Conservation (phyloP, 2,329 filamentous ascomycete species). For the Cladobotryum mycophilum region DNA sequence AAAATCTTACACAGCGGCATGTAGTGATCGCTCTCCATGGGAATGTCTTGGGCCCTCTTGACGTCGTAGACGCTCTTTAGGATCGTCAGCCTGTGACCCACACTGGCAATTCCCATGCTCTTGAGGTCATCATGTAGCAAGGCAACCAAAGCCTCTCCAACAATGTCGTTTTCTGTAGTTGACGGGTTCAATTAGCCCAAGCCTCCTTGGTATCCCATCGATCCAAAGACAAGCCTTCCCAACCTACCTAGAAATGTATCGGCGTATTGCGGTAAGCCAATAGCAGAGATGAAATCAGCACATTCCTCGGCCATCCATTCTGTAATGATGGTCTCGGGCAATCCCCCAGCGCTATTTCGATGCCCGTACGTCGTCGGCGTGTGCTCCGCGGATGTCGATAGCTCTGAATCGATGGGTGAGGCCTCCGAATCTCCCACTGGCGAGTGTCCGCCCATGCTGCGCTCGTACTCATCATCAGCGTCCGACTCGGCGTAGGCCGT, state of each 20-base stretch:
- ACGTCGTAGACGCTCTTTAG: conserved; percentile 94
- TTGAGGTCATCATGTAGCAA: conserved; percentile 90
- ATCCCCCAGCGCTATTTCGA: conserved; percentile 55
- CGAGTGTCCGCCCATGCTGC: conserved; percentile 61
- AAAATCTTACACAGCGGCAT: conserved; percentile 70
- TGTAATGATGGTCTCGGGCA: conserved; percentile 69
- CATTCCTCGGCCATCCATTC: conserved; percentile 84
- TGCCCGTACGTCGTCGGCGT: conserved; percentile 74
- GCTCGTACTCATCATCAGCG: conserved; percentile 78
- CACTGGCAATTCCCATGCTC: conserved; percentile 87
- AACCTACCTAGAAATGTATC: conserved; percentile 74
- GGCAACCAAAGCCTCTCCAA: conserved; percentile 83
- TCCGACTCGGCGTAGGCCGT: conserved; percentile 73
- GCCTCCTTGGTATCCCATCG: not conserved
- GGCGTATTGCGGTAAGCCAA: conserved; percentile 77
- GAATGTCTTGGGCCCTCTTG: conserved; percentile 88
- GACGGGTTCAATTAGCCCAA: conserved; percentile 12
- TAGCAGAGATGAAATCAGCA: conserved; percentile 76
- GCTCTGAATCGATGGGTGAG: conserved; percentile 66
- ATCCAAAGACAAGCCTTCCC: conserved; percentile 49
- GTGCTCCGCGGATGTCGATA: conserved; percentile 63
- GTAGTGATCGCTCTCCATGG: conserved; percentile 88
- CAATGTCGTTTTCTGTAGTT: conserved; percentile 77
- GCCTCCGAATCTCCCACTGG: conserved; percentile 63
- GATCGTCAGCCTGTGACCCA: conserved; percentile 90